Evolutionary conservation across 2,329 filamentous ascomycete species (phyloP).

Genomic region (Paraphoma chrysanthemicola): DNA sequence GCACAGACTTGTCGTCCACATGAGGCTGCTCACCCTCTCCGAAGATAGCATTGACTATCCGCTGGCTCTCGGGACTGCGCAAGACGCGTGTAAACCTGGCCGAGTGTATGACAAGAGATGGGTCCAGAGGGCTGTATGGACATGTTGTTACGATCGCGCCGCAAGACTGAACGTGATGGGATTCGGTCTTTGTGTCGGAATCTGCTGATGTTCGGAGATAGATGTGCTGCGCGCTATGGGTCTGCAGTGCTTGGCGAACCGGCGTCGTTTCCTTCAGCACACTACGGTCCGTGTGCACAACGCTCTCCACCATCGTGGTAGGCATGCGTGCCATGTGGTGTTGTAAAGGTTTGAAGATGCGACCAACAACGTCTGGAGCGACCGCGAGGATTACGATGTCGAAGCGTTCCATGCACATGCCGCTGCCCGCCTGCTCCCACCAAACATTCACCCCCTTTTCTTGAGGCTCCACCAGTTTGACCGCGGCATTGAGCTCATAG

Average conservation of each 20-base stretch:
- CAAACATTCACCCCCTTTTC: constrained; percentile 38
- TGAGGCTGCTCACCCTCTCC: constrained; percentile 8
- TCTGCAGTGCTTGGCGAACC: background rate
- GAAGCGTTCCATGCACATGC: constrained; percentile 48
- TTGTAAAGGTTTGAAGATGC: constrained; percentile 55
- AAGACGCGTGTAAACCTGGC: constrained; percentile 62
- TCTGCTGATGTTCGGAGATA: constrained; percentile 43
- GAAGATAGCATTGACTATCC: constrained; percentile 58
- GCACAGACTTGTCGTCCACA: constrained; percentile 25
- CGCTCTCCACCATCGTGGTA: constrained; percentile 57
- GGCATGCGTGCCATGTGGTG: constrained; percentile 54
- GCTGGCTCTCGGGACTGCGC: constrained; percentile 57
- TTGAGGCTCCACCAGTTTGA: constrained; percentile 45
- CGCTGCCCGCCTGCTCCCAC: constrained; percentile 37
- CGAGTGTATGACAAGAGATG: constrained; percentile 52
- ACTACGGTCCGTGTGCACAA: constrained; percentile 52
- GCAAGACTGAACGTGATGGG: constrained; percentile 59
- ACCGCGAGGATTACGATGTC: constrained; percentile 63
- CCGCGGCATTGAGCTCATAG: constrained; percentile 51
- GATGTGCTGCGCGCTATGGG: constrained; percentile 34
- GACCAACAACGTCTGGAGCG: constrained; percentile 60
- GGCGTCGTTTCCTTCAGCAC: constrained; percentile 9
- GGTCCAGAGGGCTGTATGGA: constrained; percentile 51
- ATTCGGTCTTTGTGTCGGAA: constrained; percentile 53
- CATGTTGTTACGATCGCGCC: constrained; percentile 63